Evolutionary conservation across 768 basidiomycete species (phyloP).

Genomic region (Suillus decipiens): DNA sequence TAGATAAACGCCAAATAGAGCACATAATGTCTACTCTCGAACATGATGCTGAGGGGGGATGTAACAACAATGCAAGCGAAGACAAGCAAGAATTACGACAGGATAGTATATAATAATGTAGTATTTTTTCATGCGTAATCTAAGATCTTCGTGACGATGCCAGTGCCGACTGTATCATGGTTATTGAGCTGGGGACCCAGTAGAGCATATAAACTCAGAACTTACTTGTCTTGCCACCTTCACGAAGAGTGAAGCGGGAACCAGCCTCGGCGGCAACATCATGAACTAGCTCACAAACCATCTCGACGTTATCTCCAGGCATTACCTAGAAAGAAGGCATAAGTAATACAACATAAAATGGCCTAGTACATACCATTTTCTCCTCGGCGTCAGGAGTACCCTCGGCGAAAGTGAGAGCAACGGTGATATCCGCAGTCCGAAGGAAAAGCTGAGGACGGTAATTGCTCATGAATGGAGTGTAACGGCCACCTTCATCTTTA

Average conservation of each 20-base stretch:
- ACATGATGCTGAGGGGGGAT: constrained; percentile 27
- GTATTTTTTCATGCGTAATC: constrained; percentile 35
- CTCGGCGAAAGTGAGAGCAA: constrained; percentile 80
- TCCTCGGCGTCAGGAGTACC: constrained; percentile 79
- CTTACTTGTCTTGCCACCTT: constrained; percentile 91
- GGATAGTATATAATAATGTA: constrained; percentile 19
- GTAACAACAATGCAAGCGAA: constrained; percentile 17
- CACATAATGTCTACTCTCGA: constrained; percentile 13
- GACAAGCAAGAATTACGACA: constrained; percentile 19
- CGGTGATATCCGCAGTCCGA: constrained; percentile 93
- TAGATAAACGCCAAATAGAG: neutral
- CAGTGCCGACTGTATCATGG: constrained; percentile 74
- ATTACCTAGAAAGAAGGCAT: constrained; percentile 59
- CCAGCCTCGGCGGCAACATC: constrained; percentile 91
- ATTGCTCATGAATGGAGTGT: constrained; percentile 90
- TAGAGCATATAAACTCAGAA: constrained; percentile 2
- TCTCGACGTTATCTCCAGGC: constrained; percentile 97
- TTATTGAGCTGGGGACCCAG: constrained; percentile 17
- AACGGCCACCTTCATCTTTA: constrained; percentile 62
- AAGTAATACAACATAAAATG: constrained; percentile 4
- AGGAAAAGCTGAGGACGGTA: constrained; percentile 96
- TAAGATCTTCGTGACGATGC: constrained; percentile 87
- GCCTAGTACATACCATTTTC: constrained; percentile 68
- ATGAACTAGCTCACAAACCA: constrained; percentile 78
- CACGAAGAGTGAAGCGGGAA: constrained; percentile 87